Base-by-base conservation (phyloP, 106 monocot genomes). In the Hemerocallis citrina region DNA sequence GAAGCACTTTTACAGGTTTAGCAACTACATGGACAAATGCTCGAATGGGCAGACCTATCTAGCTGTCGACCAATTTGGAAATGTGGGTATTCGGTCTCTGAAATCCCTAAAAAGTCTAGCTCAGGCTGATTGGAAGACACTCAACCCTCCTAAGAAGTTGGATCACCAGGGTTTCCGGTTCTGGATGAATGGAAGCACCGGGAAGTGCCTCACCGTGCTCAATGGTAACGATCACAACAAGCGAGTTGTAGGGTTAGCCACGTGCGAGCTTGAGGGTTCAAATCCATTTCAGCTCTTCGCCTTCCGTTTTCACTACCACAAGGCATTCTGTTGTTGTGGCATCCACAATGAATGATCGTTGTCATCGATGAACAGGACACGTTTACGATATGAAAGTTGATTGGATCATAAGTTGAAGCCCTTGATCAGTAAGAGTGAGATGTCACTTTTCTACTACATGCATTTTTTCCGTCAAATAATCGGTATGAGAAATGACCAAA, bases 11-110 rank as follows among this genome's bases (percentile, higher is more conserved):
- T 29, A 11, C 20, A 69, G 69, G 54, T 71, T 63, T 35, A 55
- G 62, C 33, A 71, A 71, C 46, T 71, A 71, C 63, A 71, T 71
- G 62, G 71, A 71, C 71, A 71, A 71, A 21, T 71, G 71, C 54
- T 62, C 71, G 6, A 13, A 61, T 0, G 63, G 39, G 1, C 55
- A 62, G 13, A 62, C 19, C 32, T 63, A 63, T 23, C 54, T 71
- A 17, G 15, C 71, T 1, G 62, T 71, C 0, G 62, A 71, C 38
- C 13, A 51, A 4, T 4, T 21, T n/a, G 63, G 63, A 34, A 32
- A 20, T 13, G 71, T 63, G 4, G 37, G 61, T 13, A 62, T 71
- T 28, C 52, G 55, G 4, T 17, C 63, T 16, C 55, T 71, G 34
- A 16, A 12, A 29, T 69, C 60, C 0, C 38, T 69, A 1, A 22